Base-by-base conservation (phyloP, 306 rosid genomes). In the Fagus sylvatica region DNA sequence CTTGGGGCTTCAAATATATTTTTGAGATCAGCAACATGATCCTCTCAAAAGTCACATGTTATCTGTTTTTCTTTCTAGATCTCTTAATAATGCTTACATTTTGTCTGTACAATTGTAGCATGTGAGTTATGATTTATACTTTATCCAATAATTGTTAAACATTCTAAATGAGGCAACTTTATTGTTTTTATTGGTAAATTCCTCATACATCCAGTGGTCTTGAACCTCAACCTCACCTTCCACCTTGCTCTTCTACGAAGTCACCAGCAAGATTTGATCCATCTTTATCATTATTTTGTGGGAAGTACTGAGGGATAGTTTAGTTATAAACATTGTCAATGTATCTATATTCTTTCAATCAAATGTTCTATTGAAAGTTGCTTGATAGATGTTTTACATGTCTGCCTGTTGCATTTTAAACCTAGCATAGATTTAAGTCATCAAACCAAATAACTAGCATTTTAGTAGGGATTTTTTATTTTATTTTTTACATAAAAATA, bases 381-480 rank as follows among this genome's bases (percentile, higher is more conserved):
- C 65, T 42, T 51, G n/a, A 30, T 40, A 17, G 69, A 56, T 72
- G 40, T 48, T 37, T 5, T 36, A 28, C 10, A 59, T 9, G 43
- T 74, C 39, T 57, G 53, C 17, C 16, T 65, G 39, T 41, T 79
- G 53, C 28, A 49, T 72, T 62, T 13, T 69, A 62, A 41, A 40
- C 19, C 7, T 16, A 56, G 4, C 19, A 49, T 42, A 56, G 48
- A 55, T 75, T 13, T 8, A 46, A 46, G 8, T 10, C 51, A 46
- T 46, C 76, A 68, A 60, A 60, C 79, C 71, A 42, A 57, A 34
- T 76, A 68, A 39, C 16, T 64, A 72, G 60, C 53, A 54, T 32
- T 28, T 55, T n/a, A 22, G 36, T 28, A 8, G 32, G 64, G 32
- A 46, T 46, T 9, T 46, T 13, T 22, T 22, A 22, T 22, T 22